A percentile compares a stretch with the other conserved stretches of the same genome.
These are phyloP conservation scores for Senecio squalidus DNA, from an alignment of 140 eudicot species.

Conservation along the genomic window DNA sequence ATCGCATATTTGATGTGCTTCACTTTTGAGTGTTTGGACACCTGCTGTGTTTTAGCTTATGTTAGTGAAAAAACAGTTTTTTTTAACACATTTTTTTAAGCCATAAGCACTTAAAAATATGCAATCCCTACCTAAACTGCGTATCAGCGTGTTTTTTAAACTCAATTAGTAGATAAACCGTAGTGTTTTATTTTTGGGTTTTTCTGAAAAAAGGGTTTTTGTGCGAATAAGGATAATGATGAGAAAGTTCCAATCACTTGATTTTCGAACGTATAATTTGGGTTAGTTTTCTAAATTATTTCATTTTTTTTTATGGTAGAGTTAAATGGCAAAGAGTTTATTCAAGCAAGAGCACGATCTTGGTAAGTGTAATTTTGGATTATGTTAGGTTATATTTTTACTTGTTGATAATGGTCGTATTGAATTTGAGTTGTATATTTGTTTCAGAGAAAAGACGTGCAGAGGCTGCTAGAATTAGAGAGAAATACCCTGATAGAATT, in stretches of 20 bases:
- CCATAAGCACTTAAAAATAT: too few species aligned
- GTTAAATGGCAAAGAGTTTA: conserved; percentile 63
- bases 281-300: not conserved
- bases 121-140: too few species aligned
- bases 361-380: conserved; percentile 32
- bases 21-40: too few species aligned
- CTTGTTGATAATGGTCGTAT: not conserved
- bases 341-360: conserved; percentile 79
- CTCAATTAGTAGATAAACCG: too few species aligned
- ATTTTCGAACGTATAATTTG: not conserved
- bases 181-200: too few species aligned
- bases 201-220: too few species aligned
- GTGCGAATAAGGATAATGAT: too few species aligned
- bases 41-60: too few species aligned
- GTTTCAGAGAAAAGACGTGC: conserved; percentile 78
- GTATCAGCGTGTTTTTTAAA: too few species aligned
- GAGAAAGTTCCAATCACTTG: not conserved
- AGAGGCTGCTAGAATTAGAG: conserved; percentile 92
- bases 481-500: conserved; percentile 79
- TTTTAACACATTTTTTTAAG: too few species aligned
- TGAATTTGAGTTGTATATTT: conserved; percentile 9
- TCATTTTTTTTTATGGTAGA: conserved; percentile 15
- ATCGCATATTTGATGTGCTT: too few species aligned
- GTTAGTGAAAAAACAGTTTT: too few species aligned
- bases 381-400: not conserved